Evolutionary conservation across 1,139 yeast genomes (phyloP).

Genomic region (Geotrichum carabidarum): DNA sequence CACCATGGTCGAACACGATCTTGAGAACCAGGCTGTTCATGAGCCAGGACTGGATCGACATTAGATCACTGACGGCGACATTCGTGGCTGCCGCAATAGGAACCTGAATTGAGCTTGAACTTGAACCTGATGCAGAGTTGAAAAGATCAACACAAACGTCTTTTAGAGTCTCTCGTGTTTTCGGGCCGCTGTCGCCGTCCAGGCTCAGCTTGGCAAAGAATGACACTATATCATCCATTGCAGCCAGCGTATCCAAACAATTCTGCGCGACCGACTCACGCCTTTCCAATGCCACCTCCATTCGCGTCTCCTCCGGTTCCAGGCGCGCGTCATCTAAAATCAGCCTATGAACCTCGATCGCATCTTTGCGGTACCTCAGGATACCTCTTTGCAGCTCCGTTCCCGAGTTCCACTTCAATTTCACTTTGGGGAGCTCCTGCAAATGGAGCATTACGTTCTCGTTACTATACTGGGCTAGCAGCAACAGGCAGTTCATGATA

Average conservation of each 20-base stretch:
- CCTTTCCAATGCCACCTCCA: not conserved
- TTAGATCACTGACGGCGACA: constrained; percentile 3
- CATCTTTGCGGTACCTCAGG: constrained; percentile 5
- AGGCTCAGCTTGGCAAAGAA: not conserved
- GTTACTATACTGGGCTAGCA: constrained; percentile 14
- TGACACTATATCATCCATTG: constrained; percentile 2
- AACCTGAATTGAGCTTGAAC: not conserved
- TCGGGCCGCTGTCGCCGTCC: not conserved
- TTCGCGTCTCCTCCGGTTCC: not conserved
- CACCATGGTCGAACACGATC: constrained; percentile 11
- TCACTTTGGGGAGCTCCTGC: constrained; percentile 11
- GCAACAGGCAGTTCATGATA: constrained; percentile 18
- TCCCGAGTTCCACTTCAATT: constrained; percentile 10
- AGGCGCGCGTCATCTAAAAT: not conserved
- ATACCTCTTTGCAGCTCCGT: not conserved
- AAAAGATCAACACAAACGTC: constrained; percentile 3
- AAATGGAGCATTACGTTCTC: constrained; percentile 15
- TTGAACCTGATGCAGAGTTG: not conserved
- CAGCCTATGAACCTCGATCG: not conserved
- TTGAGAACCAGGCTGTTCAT: constrained; percentile 11
- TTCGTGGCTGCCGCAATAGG: constrained; percentile 11
- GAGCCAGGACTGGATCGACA: constrained; percentile 14
- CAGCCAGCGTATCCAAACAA: not conserved
- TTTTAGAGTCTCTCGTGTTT: constrained; percentile 3
- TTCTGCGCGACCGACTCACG: not conserved